Percentiles rank a stretch among this genome's conserved stretches.
Evolutionary conservation across 805 yeast species (phyloP).

Genomic region (Ogataea ganodermae): DNA sequence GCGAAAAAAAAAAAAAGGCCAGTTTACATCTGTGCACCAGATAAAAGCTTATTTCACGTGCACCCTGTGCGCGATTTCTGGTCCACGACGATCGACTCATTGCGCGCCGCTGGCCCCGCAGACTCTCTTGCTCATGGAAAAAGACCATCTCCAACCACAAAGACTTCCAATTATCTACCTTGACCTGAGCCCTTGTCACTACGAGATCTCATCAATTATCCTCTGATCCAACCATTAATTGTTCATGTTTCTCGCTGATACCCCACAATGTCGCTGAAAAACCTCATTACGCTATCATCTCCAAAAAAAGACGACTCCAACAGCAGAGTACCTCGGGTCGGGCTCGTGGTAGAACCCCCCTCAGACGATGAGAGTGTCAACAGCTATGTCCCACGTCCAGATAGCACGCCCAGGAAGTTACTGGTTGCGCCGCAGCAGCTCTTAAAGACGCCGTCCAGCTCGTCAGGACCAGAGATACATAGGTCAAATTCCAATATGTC

Average conservation of each 20-base stretch:
- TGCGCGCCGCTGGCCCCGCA: too few species aligned
- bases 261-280: background rate
- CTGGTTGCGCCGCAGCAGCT: background rate
- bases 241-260: background rate
- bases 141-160: too few species aligned
- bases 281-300: background rate
- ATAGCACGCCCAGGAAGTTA: background rate
- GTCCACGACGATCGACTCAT: too few species aligned
- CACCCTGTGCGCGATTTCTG: too few species aligned
- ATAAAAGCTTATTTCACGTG: too few species aligned
- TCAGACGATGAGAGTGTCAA: constrained; percentile 2
- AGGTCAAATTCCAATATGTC: constrained; percentile 12
- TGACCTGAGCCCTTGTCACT: too few species aligned
- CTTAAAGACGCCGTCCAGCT: background rate
- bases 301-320: constrained; percentile 1
- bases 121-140: too few species aligned
- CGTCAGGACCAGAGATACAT: constrained; percentile 9
- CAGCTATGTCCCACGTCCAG: background rate
- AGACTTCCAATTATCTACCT: too few species aligned
- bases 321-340: background rate
- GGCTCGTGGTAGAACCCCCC: constrained; percentile 1
- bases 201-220: too few species aligned
- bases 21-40: constrained; percentile 5
- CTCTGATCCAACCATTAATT: background rate
- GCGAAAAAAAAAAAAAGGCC: constrained; percentile 10